Conservation (phyloP, 2,329 filamentous ascomycete species). For the Seiridium unicorne region DNA sequence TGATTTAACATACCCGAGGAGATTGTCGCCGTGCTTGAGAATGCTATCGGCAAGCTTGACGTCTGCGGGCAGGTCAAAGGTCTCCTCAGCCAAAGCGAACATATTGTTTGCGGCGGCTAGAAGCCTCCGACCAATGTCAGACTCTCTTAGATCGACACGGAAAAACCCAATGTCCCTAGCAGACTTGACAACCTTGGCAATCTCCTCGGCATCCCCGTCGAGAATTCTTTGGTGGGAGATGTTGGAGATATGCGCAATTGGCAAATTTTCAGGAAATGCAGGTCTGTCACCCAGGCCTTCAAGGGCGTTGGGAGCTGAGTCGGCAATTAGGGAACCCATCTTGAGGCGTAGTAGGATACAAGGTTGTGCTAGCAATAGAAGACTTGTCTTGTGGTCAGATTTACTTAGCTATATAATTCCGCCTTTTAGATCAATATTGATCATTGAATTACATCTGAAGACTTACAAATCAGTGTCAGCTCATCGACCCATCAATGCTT, state of each 20-base stretch:
- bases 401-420: neutral
- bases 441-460: neutral
- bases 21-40: constrained; percentile 13
- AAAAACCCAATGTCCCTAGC: constrained; percentile 13
- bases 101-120: constrained; percentile 12
- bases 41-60: constrained; percentile 14
- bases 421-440: neutral
- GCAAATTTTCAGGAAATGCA: constrained; percentile 9
- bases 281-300: constrained; percentile 4
- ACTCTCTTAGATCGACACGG: constrained; percentile 13
- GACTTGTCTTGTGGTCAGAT: no score
- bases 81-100: constrained; percentile 12
- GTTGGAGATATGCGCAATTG: constrained; percentile 12
- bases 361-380: no score
- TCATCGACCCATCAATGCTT: no score
- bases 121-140: constrained; percentile 9
- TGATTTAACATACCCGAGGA: constrained; percentile 9
- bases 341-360: neutral
- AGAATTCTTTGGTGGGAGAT: constrained; percentile 12
- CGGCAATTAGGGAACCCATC: constrained; percentile 5
- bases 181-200: constrained; percentile 11
- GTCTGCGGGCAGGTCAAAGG: constrained; percentile 11
- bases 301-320: constrained; percentile 8
- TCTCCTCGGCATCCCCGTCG: constrained; percentile 11
- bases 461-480: no score